Percentiles rank a stretch among this genome's conserved stretches.
Conservation (phyloP, 2,329 filamentous ascomycete species). For the Botrytis medusae region DNA sequence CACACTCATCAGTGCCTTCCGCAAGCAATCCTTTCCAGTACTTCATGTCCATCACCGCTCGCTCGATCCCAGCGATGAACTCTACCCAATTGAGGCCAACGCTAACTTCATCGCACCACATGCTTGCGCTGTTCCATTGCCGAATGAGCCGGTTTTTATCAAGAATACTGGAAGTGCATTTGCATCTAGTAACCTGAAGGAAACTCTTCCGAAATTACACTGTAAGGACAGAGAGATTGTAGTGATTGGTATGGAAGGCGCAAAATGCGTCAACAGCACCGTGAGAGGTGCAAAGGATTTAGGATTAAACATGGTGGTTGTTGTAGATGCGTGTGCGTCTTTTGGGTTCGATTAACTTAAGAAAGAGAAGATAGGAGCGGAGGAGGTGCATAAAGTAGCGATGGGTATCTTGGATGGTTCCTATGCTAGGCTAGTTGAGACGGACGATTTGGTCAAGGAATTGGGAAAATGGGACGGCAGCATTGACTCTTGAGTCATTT, state of each 20-base stretch:
- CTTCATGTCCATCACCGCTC: conserved; percentile 32
- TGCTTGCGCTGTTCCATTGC: conserved; percentile 24
- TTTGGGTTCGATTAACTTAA: conserved; percentile 19
- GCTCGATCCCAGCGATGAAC: conserved; percentile 20
- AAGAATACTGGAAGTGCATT: conserved; percentile 32
- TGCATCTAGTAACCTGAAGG: conserved; percentile 19
- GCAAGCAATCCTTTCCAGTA: conserved; percentile 26
- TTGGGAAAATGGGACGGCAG: background rate
- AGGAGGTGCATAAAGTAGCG: conserved; percentile 15
- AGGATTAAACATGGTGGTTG: conserved; percentile 31
- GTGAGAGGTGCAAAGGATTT: conserved; percentile 30
- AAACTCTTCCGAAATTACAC: conserved; percentile 6
- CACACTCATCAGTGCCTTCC: conserved; percentile 28
- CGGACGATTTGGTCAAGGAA: background rate
- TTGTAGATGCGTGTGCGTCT: conserved; percentile 31
- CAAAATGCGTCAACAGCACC: conserved; percentile 32
- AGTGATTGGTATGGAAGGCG: conserved; percentile 32
- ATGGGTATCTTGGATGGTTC: conserved; percentile 7
- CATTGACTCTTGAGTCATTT: background rate
- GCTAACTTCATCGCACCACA: conserved; percentile 27
- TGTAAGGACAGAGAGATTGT: conserved; percentile 26
- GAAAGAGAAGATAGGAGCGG: background rate
- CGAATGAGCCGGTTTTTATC: conserved; percentile 26
- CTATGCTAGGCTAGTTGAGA: background rate
- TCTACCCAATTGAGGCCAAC: conserved; percentile 21